These are phyloP conservation scores for Alternaria brassicae DNA, from an alignment of 2,329 filamentous ascomycete species.

Conservation along the genomic window DNA sequence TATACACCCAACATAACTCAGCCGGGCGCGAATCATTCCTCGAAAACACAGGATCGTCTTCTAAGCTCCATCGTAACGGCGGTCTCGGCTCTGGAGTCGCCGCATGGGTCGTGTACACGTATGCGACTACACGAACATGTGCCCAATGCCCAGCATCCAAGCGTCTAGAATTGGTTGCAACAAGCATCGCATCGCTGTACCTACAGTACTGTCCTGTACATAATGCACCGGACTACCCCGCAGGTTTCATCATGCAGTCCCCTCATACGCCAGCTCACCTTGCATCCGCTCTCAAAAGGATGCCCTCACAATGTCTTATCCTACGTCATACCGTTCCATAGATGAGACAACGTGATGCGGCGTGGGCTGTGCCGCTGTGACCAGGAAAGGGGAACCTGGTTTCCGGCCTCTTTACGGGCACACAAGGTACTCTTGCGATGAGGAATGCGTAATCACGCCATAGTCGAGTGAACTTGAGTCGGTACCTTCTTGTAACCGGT, in stretches of 20 bases:
- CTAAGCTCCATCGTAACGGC: background rate
- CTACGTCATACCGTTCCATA: conserved; percentile 1
- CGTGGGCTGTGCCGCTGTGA: conserved; percentile 1
- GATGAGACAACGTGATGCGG: background rate
- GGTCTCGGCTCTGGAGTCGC: conserved; percentile 7
- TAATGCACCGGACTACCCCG: conserved; percentile 12
- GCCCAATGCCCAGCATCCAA: conserved; percentile 19
- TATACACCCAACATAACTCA: background rate
- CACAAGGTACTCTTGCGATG: conserved; percentile 2
- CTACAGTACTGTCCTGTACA: background rate
- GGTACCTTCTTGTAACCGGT: background rate
- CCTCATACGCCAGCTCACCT: conserved; percentile 16
- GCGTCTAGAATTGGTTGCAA: conserved; percentile 1
- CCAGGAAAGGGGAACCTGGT: background rate
- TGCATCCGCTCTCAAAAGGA: conserved; percentile 6
- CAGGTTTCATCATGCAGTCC: conserved; percentile 4
- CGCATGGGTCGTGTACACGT: conserved; percentile 14
- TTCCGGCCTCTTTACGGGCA: background rate
- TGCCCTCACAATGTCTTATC: background rate
- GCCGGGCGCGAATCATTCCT: background rate
- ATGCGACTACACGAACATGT: conserved; percentile 17
- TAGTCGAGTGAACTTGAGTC: background rate
- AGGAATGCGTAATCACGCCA: conserved; percentile 13
- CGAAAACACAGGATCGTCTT: background rate
- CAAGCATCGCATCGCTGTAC: conserved; percentile 1